Conservation (phyloP, 257 asterid genomes). For the Nicotiana otophora region DNA sequence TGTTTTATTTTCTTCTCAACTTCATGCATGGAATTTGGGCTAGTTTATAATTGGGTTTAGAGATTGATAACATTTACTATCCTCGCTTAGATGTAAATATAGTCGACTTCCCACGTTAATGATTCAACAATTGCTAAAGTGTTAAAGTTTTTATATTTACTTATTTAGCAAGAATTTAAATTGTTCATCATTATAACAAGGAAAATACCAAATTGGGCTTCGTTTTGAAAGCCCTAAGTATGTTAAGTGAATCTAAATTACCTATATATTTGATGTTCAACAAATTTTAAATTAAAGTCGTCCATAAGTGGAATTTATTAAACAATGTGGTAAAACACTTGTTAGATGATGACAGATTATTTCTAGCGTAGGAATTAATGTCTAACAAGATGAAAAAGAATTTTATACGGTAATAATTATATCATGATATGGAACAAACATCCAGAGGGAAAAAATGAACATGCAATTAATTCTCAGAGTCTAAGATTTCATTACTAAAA, state of each 20-base stretch:
- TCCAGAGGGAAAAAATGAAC: no score
- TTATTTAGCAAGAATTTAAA: not conserved
- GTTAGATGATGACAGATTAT: not conserved
- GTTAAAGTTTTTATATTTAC: not conserved
- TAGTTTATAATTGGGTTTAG: not conserved
- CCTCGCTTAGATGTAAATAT: not conserved
- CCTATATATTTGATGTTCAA: not conserved
- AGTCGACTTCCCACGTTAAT: not conserved
- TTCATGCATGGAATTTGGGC: not conserved
- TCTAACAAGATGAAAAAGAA: not conserved
- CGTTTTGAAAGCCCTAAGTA: not conserved
- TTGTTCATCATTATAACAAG: not conserved
- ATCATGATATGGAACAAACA: no score
- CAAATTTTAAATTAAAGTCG: not conserved
- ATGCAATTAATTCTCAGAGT: no score
- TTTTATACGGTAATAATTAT: no score
- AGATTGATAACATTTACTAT: not conserved
- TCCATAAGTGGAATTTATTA: not conserved
- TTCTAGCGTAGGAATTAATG: not conserved
- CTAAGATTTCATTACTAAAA: no score
- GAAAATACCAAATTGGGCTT: not conserved
- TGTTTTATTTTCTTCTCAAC: not conserved
- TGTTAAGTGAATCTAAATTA: not conserved
- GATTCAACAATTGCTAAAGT: not conserved
- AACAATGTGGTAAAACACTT: not conserved